Percentiles rank a stretch among this genome's conserved stretches.
Conservation (phyloP, 176 grass and related monocot genomes). For the Tillandsia fasciculata region DNA sequence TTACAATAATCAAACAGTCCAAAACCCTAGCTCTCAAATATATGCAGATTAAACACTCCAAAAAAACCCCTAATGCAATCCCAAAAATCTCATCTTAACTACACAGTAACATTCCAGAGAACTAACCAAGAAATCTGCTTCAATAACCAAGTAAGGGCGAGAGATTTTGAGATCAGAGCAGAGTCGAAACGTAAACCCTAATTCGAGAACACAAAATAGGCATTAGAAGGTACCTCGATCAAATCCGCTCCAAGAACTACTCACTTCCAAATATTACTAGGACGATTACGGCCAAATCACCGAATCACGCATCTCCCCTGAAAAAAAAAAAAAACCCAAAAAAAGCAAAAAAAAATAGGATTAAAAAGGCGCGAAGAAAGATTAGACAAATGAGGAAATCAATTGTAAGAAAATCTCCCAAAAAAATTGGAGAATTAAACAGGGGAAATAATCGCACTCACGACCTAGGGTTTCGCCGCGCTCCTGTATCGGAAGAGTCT, state of each 20-base stretch:
- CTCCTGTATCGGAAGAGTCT: background rate
- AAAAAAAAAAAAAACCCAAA: background rate
- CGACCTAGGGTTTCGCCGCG: background rate
- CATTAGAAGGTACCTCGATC: conserved; percentile 10
- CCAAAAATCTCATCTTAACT: background rate
- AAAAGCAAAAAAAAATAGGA: background rate
- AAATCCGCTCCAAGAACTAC: conserved; percentile 2
- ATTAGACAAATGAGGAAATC: background rate
- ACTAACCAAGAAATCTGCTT: conserved; percentile 7
- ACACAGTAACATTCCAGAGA: background rate
- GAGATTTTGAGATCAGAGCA: conserved; percentile 1
- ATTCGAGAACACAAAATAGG: conserved; percentile 13
- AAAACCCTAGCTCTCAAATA: background rate
- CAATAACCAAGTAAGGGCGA: background rate
- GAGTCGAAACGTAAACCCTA: conserved; percentile 4
- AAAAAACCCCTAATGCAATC: conserved; percentile 2
- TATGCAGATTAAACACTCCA: background rate
- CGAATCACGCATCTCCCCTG: background rate
- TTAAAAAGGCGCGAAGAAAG: background rate
- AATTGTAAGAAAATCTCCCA: background rate
- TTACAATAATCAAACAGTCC: background rate
- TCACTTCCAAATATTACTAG: background rate
- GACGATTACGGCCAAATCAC: background rate
- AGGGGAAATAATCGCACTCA: background rate
- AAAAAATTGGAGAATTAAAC: background rate